Evolutionary conservation across 2,329 filamentous ascomycete species (phyloP), one percentile per base, ranked within the genome.

Genomic region (Pestalotiopsis sp.): DNA sequence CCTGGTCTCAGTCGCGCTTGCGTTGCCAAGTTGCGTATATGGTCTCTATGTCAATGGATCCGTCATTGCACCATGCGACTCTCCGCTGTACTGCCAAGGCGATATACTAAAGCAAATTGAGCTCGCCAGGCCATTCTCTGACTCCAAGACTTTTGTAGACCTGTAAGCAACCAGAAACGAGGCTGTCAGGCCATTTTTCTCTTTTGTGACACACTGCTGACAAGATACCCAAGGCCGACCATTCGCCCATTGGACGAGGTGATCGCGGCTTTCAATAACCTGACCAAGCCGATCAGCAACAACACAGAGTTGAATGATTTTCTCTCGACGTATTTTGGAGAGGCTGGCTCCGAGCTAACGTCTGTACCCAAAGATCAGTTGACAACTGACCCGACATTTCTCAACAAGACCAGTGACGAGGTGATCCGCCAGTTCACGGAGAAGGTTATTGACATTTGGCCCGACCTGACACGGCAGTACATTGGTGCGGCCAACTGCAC

Each of bases 121-220:
- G 80, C 81, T 92, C 11, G 90, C 90, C 2, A 82, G 81, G 27
- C 90, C 90, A 0, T 92, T 92, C 72, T 79, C 82, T 14, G 90
- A 92, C 79, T 92, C 89, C 69, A 92, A 92, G 83, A 91, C 89
- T 1, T 92, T 91, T 75, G 90, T 92, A 58, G 90, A 92, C 76
- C 88, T 91, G 87, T 89, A 80, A 80, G 82, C 79, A 27, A 66
- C 39, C 27, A 9, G 5, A 1, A 31, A 17, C 14, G 27, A 23
- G n/a, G 5, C 12, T 11, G n/a, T 2, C 0, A 14, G 23, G 17
- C n/a, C 5, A 2, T 20, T 17, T 23, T 12, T 3, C n/a, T 62
- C 3, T 13, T 60, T 60, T 36, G 13, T 36, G 12, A 39, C 14
- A 41, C 36, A 20, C n/a, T 17, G n/a, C 25, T 36, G 49, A 68